These are phyloP conservation scores for Neckera pumila DNA, from an alignment of 225 moss, liverwort and hornwort genomes.

Conservation along the genomic window DNA sequence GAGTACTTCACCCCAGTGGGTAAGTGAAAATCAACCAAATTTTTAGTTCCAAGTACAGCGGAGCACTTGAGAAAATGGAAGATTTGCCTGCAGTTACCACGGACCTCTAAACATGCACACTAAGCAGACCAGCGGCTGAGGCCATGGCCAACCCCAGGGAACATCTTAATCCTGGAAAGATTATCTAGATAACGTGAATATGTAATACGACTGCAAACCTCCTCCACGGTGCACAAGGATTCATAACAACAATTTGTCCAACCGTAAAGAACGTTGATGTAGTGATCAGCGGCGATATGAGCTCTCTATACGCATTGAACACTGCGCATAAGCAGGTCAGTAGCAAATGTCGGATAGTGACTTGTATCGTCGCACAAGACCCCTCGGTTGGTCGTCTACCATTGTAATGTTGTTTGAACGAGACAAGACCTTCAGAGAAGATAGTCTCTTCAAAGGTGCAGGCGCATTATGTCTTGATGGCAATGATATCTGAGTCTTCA, in stretches of 20 bases:
- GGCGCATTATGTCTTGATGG: slow-evolving; percentile 17
- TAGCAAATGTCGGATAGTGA: slow-evolving; percentile 38
- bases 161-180: not conserved
- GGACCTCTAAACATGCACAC: not conserved
- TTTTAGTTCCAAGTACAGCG: not conserved
- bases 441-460: slow-evolving; percentile 31
- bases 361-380: slow-evolving; percentile 34
- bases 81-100: not conserved
- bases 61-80: not conserved
- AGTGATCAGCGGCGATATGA: not conserved
- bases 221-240: not conserved
- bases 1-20: not conserved
- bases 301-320: not conserved
- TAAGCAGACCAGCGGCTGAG: not conserved
- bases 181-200: not conserved
- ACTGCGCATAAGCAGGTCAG: not conserved
- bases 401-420: slow-evolving; percentile 18
- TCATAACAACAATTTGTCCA: not conserved
- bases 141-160: not conserved
- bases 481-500: slow-evolving; percentile 23
- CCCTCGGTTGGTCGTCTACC: slow-evolving; percentile 22
- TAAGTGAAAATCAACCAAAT: not conserved
- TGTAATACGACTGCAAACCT: not conserved
- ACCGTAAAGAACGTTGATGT: not conserved
- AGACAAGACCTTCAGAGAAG: slow-evolving; percentile 33